phyloP scores from a whole-genome alignment of 306 rosid genomes.

The Ochetophila trinervis region DNA sequence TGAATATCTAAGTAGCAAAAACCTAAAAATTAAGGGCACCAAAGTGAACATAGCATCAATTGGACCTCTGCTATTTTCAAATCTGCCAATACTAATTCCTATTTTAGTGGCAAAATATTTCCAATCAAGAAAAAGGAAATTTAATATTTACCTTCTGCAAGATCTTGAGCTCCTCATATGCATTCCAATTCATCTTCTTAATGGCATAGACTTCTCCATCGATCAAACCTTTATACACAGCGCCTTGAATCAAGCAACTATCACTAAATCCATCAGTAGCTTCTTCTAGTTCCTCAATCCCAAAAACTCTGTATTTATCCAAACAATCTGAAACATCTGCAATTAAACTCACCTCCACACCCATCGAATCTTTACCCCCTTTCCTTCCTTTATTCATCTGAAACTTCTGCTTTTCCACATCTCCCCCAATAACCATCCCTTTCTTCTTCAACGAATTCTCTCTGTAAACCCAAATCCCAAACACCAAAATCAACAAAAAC shows the following conservation, averaged over 20 bases:
- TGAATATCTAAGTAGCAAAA: too few relatives aligned
- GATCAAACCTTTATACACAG: constrained; percentile 68
- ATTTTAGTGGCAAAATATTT: too few relatives aligned
- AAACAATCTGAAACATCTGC: constrained; percentile 89
- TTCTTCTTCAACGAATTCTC: constrained; percentile 38
- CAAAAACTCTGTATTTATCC: constrained; percentile 84
- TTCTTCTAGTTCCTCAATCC: constrained; percentile 53
- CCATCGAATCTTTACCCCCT: constrained; percentile 22
- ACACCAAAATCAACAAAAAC: constrained; percentile 48
- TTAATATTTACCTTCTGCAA: constrained; percentile 94
- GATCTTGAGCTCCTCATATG: constrained; percentile 93
- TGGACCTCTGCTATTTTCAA: too few relatives aligned
- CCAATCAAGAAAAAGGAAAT: neutral
- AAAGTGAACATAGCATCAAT: too few relatives aligned
- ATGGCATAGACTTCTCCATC: constrained; percentile 65
- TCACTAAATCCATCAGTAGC: constrained; percentile 69
- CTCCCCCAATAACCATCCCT: constrained; percentile 10
- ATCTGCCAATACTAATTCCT: neutral
- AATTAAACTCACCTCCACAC: constrained; percentile 55
- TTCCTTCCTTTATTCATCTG: constrained; percentile 21
- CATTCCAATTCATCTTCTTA: constrained; percentile 98
- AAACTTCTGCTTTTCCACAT: constrained; percentile 33
- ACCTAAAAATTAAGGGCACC: too few relatives aligned
- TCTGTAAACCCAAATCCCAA: constrained; percentile 47
- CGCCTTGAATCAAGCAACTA: constrained; percentile 65